These are phyloP conservation scores for Gyrodon lividus DNA, from an alignment of 768 basidiomycete genomes.

Conservation along the genomic window DNA sequence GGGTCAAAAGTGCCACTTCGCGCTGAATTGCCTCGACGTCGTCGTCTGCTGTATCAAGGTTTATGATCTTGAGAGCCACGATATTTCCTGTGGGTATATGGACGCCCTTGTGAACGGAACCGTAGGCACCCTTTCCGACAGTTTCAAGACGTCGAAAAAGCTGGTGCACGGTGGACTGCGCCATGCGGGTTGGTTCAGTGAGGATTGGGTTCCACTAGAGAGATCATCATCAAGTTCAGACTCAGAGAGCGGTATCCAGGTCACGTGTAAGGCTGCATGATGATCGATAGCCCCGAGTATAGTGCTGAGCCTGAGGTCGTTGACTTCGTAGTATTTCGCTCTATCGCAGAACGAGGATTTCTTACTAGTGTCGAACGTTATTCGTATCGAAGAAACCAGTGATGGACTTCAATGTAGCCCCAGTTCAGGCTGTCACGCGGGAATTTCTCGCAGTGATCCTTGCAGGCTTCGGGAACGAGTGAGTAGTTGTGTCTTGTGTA, in stretches of 20 bases:
- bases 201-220: no score
- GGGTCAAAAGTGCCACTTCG: slow-evolving; percentile 89
- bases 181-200: no score
- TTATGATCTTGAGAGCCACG: slow-evolving; percentile 98
- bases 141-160: slow-evolving; percentile 85
- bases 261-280: no score
- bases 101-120: slow-evolving; percentile 90
- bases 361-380: no score
- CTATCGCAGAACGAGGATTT: no score
- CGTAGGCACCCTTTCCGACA: slow-evolving; percentile 95
- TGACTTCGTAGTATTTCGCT: no score
- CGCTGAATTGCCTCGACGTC: slow-evolving; percentile 96
- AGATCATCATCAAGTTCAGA: no score
- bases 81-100: slow-evolving; percentile 83
- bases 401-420: slow-evolving; percentile 67
- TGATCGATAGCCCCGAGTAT: no score
- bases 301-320: no score
- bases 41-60: slow-evolving; percentile 94
- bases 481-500: slow-evolving; percentile 24
- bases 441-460: slow-evolving; percentile 90
- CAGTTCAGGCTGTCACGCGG: slow-evolving; percentile 50
- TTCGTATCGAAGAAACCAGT: background rate
- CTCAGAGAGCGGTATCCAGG: no score
- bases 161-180: slow-evolving; percentile 68
- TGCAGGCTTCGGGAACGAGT: slow-evolving; percentile 93